Evolutionary conservation across 1,139 yeast species (phyloP).

Genomic region (Yamadazyma sp.): DNA sequence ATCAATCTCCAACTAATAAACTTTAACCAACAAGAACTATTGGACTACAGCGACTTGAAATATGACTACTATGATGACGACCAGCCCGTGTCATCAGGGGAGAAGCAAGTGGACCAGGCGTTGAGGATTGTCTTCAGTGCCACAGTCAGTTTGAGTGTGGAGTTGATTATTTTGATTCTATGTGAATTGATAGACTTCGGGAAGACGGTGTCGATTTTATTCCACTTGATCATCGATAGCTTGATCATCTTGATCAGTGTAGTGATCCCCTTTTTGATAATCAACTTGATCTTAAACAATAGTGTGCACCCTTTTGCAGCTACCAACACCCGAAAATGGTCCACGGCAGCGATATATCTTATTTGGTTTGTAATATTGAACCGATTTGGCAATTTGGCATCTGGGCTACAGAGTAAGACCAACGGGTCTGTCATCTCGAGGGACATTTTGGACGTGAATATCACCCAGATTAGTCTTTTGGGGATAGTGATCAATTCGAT

Average conservation of each 20-base stretch:
- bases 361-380: slow-evolving; percentile 37
- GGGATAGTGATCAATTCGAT: slow-evolving; percentile 75
- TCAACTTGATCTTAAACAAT: slow-evolving; percentile 31
- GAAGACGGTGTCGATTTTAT: slow-evolving; percentile 22
- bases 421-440: slow-evolving; percentile 11
- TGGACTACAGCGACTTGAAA: slow-evolving; percentile 5
- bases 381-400: slow-evolving; percentile 38
- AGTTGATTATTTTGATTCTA: slow-evolving; percentile 37
- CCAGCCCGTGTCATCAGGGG: background rate
- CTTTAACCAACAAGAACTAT: slow-evolving; percentile 4
- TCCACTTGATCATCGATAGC: slow-evolving; percentile 32
- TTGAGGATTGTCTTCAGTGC: slow-evolving; percentile 29
- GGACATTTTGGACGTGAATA: slow-evolving; percentile 38
- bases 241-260: slow-evolving; percentile 33
- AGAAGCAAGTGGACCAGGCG: slow-evolving; percentile 13
- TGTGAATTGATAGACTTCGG: slow-evolving; percentile 33
- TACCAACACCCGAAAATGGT: slow-evolving; percentile 6
- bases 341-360: slow-evolving; percentile 18
- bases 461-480: slow-evolving; percentile 63
- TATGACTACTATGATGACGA: slow-evolving; percentile 5
- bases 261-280: slow-evolving; percentile 34
- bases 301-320: slow-evolving; percentile 23
- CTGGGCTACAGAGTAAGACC: slow-evolving; percentile 23
- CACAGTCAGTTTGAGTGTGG: slow-evolving; percentile 32
- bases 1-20: slow-evolving; percentile 6